A percentile compares a stretch with the other conserved stretches of the same genome.
Conservation (phyloP, 768 basidiomycete species). For the Podaxis sp. region DNA sequence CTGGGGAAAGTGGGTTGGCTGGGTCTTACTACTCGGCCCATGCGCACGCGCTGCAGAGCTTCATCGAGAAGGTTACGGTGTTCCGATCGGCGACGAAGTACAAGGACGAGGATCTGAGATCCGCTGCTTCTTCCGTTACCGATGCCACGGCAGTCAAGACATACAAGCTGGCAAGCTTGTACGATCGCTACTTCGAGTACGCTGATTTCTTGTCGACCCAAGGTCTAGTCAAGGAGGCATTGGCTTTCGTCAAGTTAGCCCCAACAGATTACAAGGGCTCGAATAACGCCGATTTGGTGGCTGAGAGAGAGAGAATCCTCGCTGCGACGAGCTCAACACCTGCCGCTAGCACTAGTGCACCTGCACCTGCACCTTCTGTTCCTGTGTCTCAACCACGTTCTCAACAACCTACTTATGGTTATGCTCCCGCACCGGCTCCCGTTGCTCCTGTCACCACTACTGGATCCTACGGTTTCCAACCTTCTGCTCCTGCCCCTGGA, state of each 20-base stretch:
- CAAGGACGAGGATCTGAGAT: constrained; percentile 66
- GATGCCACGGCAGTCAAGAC: constrained; percentile 49
- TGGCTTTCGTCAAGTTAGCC: constrained; percentile 74
- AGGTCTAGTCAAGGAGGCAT: constrained; percentile 83
- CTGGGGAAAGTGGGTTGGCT: constrained; percentile 37
- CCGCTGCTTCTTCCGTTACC: constrained; percentile 22
- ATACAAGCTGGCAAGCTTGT: constrained; percentile 83
- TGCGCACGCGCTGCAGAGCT: constrained; percentile 84
- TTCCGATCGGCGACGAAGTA: constrained; percentile 88
- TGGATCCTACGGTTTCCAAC: constrained; percentile 24
- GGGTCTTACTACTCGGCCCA: constrained; percentile 75
- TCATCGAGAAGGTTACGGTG: constrained; percentile 95
- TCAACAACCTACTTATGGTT: constrained; percentile 8
- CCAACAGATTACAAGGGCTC: constrained; percentile 74
- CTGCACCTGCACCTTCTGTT: constrained; percentile 22
- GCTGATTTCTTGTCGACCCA: constrained; percentile 89
- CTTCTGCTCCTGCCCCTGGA: constrained; percentile 20
- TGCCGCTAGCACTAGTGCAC: constrained; percentile 22
- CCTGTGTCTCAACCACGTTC: constrained; percentile 7
- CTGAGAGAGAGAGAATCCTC: constrained; percentile 39
- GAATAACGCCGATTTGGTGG: constrained; percentile 36
- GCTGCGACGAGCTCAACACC: constrained; percentile 30
- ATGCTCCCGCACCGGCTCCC: constrained; percentile 2
- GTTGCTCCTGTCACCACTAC: not conserved
- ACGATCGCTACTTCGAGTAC: constrained; percentile 95